phyloP scores from a whole-genome alignment of 2,329 filamentous ascomycete genomes.

The Colletotrichum destructivum region DNA sequence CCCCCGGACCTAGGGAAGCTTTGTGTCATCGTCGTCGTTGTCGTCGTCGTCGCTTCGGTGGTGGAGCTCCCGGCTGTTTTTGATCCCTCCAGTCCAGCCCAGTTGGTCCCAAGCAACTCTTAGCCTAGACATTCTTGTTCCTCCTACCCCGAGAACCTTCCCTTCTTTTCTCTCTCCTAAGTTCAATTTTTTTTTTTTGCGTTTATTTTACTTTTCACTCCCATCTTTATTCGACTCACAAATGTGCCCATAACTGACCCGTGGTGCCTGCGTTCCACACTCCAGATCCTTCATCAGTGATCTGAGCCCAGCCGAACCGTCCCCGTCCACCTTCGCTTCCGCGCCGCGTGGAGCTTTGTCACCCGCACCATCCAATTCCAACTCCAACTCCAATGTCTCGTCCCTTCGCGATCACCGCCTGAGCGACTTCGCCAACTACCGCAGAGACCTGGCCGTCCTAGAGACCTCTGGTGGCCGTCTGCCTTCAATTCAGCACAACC shows the following conservation, averaged over 20 bases:
- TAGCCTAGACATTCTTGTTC: constrained; percentile 24
- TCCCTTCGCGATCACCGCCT: constrained; percentile 71
- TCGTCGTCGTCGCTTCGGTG: constrained; percentile 36
- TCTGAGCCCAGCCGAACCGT: constrained; percentile 62
- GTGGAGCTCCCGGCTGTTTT: constrained; percentile 39
- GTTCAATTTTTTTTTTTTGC: constrained; percentile 31
- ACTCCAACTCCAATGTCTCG: constrained; percentile 61
- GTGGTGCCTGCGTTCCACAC: constrained; percentile 37
- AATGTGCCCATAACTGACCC: constrained; percentile 37
- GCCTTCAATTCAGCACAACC: constrained; percentile 72
- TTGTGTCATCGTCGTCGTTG: constrained; percentile 19
- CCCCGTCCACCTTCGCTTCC: constrained; percentile 58
- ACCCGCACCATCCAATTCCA: constrained; percentile 58
- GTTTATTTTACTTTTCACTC: constrained; percentile 37
- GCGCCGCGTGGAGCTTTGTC: constrained; percentile 61
- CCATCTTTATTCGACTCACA: constrained; percentile 14
- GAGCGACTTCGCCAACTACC: constrained; percentile 78
- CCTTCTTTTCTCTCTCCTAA: constrained; percentile 21
- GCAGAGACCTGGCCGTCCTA: constrained; percentile 79
- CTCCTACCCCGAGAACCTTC: constrained; percentile 7
- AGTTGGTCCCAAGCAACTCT: constrained; percentile 7
- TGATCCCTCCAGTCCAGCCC: constrained; percentile 36
- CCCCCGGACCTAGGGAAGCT: constrained; percentile 37
- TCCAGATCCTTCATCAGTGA: constrained; percentile 49
- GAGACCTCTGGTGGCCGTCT: constrained; percentile 72